Percentiles rank a stretch among this genome's conserved stretches.
Evolutionary conservation across 805 yeast species (phyloP).

Genomic region (Teunomyces aglyptinius): DNA sequence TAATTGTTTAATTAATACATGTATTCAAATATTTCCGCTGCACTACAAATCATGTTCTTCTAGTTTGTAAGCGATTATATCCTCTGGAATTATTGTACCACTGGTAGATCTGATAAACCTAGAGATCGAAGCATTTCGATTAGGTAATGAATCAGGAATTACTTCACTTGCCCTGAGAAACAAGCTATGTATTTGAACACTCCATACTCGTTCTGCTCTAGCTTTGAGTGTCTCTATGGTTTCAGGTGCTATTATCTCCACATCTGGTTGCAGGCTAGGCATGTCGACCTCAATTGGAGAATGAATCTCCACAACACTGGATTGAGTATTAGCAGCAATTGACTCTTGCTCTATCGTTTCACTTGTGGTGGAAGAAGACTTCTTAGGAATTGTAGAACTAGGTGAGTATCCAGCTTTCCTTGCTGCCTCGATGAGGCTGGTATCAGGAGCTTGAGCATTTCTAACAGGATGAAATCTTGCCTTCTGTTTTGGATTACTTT

Average conservation of each 20-base stretch:
- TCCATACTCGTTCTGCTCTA: not conserved
- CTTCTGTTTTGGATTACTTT: not conserved
- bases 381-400: not conserved
- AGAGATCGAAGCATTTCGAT: not conserved
- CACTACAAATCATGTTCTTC: not conserved
- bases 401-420: not conserved
- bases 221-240: too few species aligned
- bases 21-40: not conserved
- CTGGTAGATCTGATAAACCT: conserved; percentile 2
- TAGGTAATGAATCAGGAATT: not conserved
- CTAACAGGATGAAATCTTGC: not conserved
- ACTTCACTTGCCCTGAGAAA: not conserved
- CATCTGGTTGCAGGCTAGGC: too few species aligned
- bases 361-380: too few species aligned
- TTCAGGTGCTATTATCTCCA: too few species aligned
- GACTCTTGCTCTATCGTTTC: too few species aligned
- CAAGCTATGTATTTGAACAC: not conserved
- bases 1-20: not conserved
- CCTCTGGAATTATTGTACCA: not conserved
- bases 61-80: not conserved
- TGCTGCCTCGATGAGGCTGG: not conserved
- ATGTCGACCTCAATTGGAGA: not conserved
- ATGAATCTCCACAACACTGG: not conserved
- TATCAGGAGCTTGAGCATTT: not conserved
- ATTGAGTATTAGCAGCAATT: not conserved